These are phyloP conservation scores for Podochytrium sp. DNA, from an alignment of 192 early-diverging fungal species.

Conservation along the genomic window DNA sequence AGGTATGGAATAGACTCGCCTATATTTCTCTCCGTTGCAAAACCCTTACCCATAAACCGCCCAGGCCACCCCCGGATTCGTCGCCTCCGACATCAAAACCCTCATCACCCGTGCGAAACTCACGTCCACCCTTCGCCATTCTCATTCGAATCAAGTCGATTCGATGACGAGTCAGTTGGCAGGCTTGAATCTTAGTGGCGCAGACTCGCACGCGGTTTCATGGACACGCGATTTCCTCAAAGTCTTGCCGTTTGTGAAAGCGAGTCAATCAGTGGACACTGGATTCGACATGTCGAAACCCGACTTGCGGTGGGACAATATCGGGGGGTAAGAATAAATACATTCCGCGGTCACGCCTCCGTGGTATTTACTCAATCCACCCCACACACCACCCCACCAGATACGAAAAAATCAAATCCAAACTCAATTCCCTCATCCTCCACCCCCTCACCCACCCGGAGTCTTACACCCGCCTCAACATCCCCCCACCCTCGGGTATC, in stretches of 20 bases:
- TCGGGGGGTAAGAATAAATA: slow-evolving; percentile 76
- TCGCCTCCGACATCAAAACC: slow-evolving; percentile 13
- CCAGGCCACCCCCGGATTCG: slow-evolving; percentile 15
- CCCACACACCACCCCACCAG: no score
- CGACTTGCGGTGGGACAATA: slow-evolving; percentile 58
- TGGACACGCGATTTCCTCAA: slow-evolving; percentile 57
- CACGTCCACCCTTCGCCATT: background rate
- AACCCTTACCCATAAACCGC: no score
- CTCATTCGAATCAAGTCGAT: no score
- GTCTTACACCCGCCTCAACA: slow-evolving; percentile 8
- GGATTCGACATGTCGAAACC: slow-evolving; percentile 62
- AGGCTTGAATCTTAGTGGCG: background rate
- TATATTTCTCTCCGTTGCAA: no score
- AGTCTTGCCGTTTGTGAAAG: slow-evolving; percentile 59
- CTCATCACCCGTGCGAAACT: slow-evolving; percentile 11
- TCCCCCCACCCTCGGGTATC: slow-evolving; percentile 74
- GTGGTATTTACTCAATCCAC: background rate
- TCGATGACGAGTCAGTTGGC: background rate
- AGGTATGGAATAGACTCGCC: background rate
- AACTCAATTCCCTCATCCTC: slow-evolving; percentile 1
- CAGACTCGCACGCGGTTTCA: background rate
- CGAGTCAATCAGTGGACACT: slow-evolving; percentile 62
- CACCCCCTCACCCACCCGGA: background rate
- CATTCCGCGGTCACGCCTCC: background rate
- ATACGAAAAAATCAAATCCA: slow-evolving; percentile 26